Evolutionary conservation across 495 filamentous ascomycete species (phyloP), one percentile per base, ranked within the genome.

Genomic region (Glutinoglossum americanum): DNA sequence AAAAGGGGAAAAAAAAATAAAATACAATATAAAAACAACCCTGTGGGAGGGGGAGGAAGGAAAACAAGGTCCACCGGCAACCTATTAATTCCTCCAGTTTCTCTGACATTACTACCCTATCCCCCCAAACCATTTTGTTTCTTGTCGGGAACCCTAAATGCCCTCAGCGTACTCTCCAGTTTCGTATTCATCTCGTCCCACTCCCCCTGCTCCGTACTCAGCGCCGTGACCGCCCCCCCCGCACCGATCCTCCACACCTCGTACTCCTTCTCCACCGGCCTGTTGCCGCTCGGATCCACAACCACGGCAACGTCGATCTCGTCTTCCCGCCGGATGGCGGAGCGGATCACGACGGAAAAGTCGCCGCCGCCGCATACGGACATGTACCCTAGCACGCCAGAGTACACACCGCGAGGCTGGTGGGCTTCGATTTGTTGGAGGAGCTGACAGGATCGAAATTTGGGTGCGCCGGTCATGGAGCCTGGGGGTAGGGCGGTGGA

Each of bases 391-490:
- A 93, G 74, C 1, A 93, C 85, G 0, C 90, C 90, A 0, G 85
- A 87, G 66, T 96, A 97, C 30, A 96, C 68, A 0, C 86, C 80
- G n/a, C 90, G 74, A 51, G 79, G 74, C 17, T 70, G 68, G 13
- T 73, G 64, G n/a, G 64, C 65, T 65, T 96, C 90, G 49, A 94
- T 75, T 0, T 66, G 64, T 55, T 73, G 68, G 44, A 97, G 72
- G 48, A 96, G 74, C 75, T 94, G 80, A 65, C 90, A 94, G 39
- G 80, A 85, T 23, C 90, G 78, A 64, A 85, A 85, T 72, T 97
- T 97, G 0, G 90, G 90, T 6, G 90, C 90, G 17, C 90, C 90
- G 1, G 90, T 97, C 90, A 97, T 97, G 49, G 80, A 85, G 0
- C 92, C 92, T 0, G 92, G 89, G 0, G 90, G 92, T 3, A 98